Conservation (phyloP, 345 rosid genomes). For the Conringia planisiliqua region DNA sequence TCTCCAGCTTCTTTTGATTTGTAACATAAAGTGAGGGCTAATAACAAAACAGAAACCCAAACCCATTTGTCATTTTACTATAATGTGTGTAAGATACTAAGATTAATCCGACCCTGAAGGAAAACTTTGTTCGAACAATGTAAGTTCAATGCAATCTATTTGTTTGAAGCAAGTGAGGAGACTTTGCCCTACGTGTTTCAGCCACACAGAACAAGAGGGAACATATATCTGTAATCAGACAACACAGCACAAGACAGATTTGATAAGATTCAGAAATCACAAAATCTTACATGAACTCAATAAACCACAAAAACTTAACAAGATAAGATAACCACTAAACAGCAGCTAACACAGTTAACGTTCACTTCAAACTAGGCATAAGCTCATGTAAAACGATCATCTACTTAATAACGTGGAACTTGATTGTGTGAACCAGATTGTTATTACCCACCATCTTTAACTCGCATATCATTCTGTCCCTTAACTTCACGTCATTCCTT, state of each 20-base stretch:
- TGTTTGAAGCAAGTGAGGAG: constrained; percentile 3
- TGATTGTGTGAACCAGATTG: constrained; percentile 20
- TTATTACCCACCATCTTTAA: not conserved
- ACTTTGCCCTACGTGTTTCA: not conserved
- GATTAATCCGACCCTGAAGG: not conserved
- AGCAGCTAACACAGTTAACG: not conserved
- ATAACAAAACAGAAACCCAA: constrained; percentile 20
- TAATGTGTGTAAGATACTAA: not conserved
- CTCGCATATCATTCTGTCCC: constrained; percentile 16
- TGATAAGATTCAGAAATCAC: not conserved
- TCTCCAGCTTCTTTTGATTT: constrained; percentile 11
- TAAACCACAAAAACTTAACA: not conserved
- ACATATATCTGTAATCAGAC: not conserved
- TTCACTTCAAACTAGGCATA: not conserved
- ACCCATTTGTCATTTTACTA: constrained; percentile 7
- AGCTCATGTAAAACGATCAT: not conserved
- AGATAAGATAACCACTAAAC: not conserved
- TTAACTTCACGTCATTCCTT: constrained; percentile 4
- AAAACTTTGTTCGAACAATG: not conserved
- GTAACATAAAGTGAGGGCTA: constrained; percentile 25
- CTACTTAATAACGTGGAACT: not conserved
- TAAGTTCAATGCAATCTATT: not conserved
- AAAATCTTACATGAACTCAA: not conserved
- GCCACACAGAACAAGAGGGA: not conserved
- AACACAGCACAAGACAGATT: not conserved